Evolutionary conservation across 2,329 filamentous ascomycete species (phyloP).

Genomic region (Aureobasidium sp.): DNA sequence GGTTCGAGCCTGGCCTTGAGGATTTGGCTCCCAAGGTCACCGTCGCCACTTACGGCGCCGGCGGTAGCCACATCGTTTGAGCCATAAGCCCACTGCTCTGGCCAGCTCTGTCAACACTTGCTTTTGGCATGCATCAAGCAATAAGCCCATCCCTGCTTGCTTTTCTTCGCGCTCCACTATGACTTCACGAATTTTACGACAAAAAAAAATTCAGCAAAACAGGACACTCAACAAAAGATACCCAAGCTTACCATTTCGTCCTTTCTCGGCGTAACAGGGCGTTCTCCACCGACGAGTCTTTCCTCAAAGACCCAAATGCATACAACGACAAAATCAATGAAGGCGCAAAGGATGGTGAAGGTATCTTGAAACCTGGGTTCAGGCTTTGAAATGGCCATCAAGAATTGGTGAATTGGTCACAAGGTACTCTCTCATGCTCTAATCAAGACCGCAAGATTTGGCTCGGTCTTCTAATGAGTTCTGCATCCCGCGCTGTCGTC

Average conservation of each 20-base stretch:
- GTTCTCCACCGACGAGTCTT: conserved; percentile 54
- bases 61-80: neutral
- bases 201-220: conserved; percentile 13
- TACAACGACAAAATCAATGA: conserved; percentile 29
- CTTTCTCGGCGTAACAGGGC: conserved; percentile 32
- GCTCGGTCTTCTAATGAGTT: neutral
- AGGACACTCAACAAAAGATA: neutral
- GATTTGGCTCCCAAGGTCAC: conserved; percentile 1
- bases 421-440: neutral
- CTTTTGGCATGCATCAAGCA: conserved; percentile 11
- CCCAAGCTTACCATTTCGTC: conserved; percentile 17
- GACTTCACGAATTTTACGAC: conserved; percentile 4
- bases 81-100: conserved; percentile 9
- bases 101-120: neutral
- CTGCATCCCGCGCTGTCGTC: neutral
- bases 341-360: conserved; percentile 16
- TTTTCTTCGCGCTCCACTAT: neutral
- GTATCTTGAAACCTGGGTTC: conserved; percentile 12
- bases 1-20: conserved; percentile 11
- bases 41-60: neutral
- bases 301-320: conserved; percentile 36
- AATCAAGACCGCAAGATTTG: neutral
- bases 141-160: conserved; percentile 2
- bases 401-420: neutral
- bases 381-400: neutral